These are phyloP conservation scores for Pleurotus giganteus DNA, from an alignment of 768 basidiomycete genomes.

Conservation along the genomic window DNA sequence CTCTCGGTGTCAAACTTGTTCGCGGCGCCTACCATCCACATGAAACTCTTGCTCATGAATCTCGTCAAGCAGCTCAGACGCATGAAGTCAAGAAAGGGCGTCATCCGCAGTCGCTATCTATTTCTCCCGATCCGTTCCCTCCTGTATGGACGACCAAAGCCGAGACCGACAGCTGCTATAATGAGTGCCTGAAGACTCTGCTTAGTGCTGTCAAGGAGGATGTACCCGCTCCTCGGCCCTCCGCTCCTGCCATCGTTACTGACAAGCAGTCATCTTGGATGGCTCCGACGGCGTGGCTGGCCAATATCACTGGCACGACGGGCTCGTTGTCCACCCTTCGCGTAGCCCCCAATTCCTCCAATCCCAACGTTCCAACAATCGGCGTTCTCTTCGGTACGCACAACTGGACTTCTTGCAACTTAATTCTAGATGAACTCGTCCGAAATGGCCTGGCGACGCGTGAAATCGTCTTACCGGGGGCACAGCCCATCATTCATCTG, in stretches of 20 bases:
- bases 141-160: constrained; percentile 70
- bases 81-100: not conserved
- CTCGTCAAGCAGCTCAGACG: constrained; percentile 4
- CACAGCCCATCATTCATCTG: constrained; percentile 36
- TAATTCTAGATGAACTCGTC: constrained; percentile 62
- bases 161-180: constrained; percentile 75
- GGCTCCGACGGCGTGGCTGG: constrained; percentile 7
- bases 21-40: constrained; percentile 89
- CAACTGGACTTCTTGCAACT: constrained; percentile 66
- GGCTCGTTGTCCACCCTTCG: not conserved
- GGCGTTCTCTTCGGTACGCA: constrained; percentile 87
- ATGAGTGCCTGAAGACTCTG: constrained; percentile 58
- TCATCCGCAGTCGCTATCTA: constrained; percentile 31
- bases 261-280: constrained; percentile 9
- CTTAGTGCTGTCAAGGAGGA: constrained; percentile 55
- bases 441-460: constrained; percentile 48
- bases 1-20: constrained; percentile 89
- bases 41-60: constrained; percentile 54
- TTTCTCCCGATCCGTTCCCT: constrained; percentile 54
- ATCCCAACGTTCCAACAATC: constrained; percentile 26
- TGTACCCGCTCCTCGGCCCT: constrained; percentile 21
- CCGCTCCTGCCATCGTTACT: not conserved
- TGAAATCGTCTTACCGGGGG: constrained; percentile 13
- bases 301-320: not conserved
- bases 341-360: constrained; percentile 18